Conservation (phyloP, 2,329 filamentous ascomycete species). For the Lachnellula arida region DNA sequence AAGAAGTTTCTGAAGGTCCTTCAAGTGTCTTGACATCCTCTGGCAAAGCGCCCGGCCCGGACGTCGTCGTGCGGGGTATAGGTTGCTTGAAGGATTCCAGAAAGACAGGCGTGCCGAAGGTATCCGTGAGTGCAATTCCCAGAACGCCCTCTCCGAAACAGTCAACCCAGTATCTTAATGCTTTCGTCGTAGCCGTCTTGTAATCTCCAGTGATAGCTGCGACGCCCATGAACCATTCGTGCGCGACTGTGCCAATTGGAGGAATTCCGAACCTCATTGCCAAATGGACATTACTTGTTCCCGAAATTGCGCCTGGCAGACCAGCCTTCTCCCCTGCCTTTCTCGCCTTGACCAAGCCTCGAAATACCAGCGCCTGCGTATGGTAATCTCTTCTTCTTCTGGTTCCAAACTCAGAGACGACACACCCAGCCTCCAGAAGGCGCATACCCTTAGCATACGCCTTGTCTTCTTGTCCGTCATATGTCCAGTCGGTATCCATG, state of each 20-base stretch:
- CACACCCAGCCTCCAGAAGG: slow-evolving; percentile 76
- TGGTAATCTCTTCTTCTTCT: slow-evolving; percentile 87
- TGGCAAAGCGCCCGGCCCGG: slow-evolving; percentile 14
- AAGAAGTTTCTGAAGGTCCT: slow-evolving; percentile 33
- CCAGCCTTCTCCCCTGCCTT: slow-evolving; percentile 63
- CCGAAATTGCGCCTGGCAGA: slow-evolving; percentile 68
- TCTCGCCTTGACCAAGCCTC: slow-evolving; percentile 75
- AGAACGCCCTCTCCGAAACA: slow-evolving; percentile 84
- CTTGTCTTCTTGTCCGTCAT: slow-evolving; percentile 79
- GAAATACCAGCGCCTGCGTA: slow-evolving; percentile 87
- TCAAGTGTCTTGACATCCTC: slow-evolving; percentile 28
- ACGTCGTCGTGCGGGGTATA: slow-evolving; percentile 41
- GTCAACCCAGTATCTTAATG: slow-evolving; percentile 81
- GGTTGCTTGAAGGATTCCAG: slow-evolving; percentile 75
- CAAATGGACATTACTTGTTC: slow-evolving; percentile 95
- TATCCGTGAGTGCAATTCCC: slow-evolving; percentile 89
- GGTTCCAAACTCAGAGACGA: slow-evolving; percentile 92
- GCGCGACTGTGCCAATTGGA: slow-evolving; percentile 85
- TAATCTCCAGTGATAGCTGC: slow-evolving; percentile 89
- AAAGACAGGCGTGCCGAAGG: slow-evolving; percentile 89
- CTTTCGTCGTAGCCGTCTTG: slow-evolving; percentile 74
- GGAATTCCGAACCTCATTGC: slow-evolving; percentile 86
- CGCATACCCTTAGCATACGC: slow-evolving; percentile 76
- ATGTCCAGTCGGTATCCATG: slow-evolving; percentile 87
- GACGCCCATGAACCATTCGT: slow-evolving; percentile 99